Conservation (phyloP, 2,329 filamentous ascomycete species). For the Parastagonospora nodorum region DNA sequence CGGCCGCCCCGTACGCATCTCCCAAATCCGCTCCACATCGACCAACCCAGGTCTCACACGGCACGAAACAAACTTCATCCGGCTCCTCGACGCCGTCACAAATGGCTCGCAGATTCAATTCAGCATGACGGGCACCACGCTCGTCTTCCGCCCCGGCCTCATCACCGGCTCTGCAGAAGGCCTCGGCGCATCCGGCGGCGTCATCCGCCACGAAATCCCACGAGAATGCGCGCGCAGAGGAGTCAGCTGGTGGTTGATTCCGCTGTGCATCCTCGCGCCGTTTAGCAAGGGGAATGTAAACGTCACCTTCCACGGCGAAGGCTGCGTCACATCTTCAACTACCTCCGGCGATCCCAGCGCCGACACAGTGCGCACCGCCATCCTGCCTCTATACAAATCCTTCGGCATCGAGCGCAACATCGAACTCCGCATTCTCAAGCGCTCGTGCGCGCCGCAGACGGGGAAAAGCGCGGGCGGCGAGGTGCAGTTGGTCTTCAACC, state of each 20-base stretch:
- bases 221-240: slow-evolving; percentile 77
- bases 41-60: slow-evolving; percentile 87
- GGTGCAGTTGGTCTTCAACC: slow-evolving; percentile 91
- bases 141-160: slow-evolving; percentile 89
- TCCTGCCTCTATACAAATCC: slow-evolving; percentile 85
- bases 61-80: slow-evolving; percentile 93
- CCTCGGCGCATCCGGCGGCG: slow-evolving; percentile 71
- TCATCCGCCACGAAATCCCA: slow-evolving; percentile 81
- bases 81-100: slow-evolving; percentile 90
- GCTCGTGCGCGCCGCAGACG: slow-evolving; percentile 71
- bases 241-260: slow-evolving; percentile 88
- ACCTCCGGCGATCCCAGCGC: slow-evolving; percentile 84
- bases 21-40: slow-evolving; percentile 87
- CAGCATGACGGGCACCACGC: slow-evolving; percentile 90
- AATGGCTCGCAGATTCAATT: slow-evolving; percentile 96
- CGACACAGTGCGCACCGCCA: slow-evolving; percentile 90
- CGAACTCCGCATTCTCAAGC: slow-evolving; percentile 78
- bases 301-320: slow-evolving; percentile 84
- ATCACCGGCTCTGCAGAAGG: slow-evolving; percentile 85
- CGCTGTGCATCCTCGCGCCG: slow-evolving; percentile 85
- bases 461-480: slow-evolving; percentile 85
- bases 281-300: slow-evolving; percentile 93
- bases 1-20: slow-evolving; percentile 86
- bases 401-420: slow-evolving; percentile 89
- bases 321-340: slow-evolving; percentile 89